Evolutionary conservation across 2,329 filamentous ascomycete genomes (phyloP).

Genomic region (Fusarium sp.): DNA sequence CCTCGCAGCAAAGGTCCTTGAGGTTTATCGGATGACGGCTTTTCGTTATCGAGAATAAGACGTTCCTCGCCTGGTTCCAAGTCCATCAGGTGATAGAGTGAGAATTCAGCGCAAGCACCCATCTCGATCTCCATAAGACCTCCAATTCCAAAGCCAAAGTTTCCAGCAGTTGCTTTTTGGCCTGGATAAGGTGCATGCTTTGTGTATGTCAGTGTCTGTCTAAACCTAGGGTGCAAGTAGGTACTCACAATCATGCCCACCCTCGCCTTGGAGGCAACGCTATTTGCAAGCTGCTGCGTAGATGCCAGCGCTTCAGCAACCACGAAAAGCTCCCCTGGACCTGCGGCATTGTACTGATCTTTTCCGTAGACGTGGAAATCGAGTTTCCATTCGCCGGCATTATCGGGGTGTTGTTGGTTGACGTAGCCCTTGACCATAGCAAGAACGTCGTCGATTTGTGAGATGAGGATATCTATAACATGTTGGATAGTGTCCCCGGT

Average conservation of each 20-base stretch:
- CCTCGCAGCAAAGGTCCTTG: background rate
- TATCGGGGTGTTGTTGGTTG: conserved; percentile 33
- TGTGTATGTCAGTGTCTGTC: background rate
- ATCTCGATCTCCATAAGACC: conserved; percentile 46
- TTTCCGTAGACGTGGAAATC: conserved; percentile 60
- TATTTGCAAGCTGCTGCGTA: conserved; percentile 59
- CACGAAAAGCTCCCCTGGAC: conserved; percentile 53
- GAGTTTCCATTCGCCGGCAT: conserved; percentile 38
- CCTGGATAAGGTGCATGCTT: conserved; percentile 60
- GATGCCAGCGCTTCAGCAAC: conserved; percentile 60
- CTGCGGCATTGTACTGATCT: background rate
- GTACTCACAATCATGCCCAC: conserved; percentile 46
- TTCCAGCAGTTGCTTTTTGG: conserved; percentile 65
- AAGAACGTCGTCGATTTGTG: conserved; percentile 31
- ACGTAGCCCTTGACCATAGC: conserved; percentile 32
- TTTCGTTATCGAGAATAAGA: background rate
- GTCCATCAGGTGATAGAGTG: conserved; percentile 63
- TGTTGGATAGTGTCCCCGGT: background rate
- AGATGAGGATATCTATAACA: conserved; percentile 28
- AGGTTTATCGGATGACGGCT: background rate
- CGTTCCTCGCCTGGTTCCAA: conserved; percentile 47
- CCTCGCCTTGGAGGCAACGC: conserved; percentile 45
- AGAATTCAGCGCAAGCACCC: conserved; percentile 58
- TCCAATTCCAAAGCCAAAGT: conserved; percentile 56
- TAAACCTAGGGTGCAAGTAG: accelerated